Percentiles rank a stretch among this genome's conserved stretches.
Conservation (phyloP, 495 filamentous ascomycete genomes). For the Trichoderma erinaceum region DNA sequence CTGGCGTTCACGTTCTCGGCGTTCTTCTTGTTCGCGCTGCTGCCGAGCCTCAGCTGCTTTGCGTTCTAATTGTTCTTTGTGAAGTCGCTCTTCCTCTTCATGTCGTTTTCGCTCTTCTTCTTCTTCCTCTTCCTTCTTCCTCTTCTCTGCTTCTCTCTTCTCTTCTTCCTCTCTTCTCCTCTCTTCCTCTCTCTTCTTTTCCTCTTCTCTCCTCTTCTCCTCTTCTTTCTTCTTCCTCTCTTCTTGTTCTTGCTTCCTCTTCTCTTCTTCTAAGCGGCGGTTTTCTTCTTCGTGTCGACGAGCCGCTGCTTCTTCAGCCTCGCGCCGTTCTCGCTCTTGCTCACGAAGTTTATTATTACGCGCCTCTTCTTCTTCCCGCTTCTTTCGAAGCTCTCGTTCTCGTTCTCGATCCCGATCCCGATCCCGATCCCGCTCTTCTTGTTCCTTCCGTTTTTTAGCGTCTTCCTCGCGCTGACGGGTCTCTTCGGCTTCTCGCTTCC, state of each 20-base stretch:
- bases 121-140: conserved; percentile 21
- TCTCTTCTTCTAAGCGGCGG: conserved; percentile 32
- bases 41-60: conserved; percentile 41
- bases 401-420: too few species aligned
- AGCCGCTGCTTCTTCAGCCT: conserved; percentile 24
- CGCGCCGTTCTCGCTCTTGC: conserved; percentile 26
- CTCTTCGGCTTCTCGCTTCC: conserved; percentile 25
- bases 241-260: conserved; percentile 27
- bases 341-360: conserved; percentile 18
- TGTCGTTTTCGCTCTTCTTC: conserved; percentile 31
- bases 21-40: conserved; percentile 38
- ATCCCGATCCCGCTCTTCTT: conserved; percentile 33
- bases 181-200: conserved; percentile 26
- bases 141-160: conserved; percentile 37
- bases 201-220: conserved; percentile 31
- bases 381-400: conserved; percentile 36
- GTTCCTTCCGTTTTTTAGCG: conserved; percentile 34
- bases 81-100: conserved; percentile 39
- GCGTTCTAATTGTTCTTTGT: conserved; percentile 32
- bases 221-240: conserved; percentile 20
- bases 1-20: conserved; percentile 33
- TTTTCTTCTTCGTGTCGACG: conserved; percentile 27
- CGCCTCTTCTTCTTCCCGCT: conserved; percentile 28
- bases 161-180: conserved; percentile 36
- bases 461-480: conserved; percentile 26